These are phyloP conservation scores for Spirogloea muscicola DNA, from an alignment of 139 green algal species.

Conservation along the genomic window DNA sequence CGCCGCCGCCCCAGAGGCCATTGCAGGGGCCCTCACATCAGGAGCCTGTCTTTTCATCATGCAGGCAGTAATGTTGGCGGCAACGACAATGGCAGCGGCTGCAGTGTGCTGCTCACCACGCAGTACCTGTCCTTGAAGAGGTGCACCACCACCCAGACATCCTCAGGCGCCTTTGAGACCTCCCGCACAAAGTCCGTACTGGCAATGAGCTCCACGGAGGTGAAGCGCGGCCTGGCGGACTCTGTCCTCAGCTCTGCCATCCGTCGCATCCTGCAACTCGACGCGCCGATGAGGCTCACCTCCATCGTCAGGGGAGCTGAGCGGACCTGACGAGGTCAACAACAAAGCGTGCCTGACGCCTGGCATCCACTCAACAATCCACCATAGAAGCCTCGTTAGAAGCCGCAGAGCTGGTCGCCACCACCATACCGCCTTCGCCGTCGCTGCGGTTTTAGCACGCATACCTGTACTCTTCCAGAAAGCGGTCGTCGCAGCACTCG, in stretches of 20 bases:
- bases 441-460: background rate
- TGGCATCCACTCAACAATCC: too few species aligned
- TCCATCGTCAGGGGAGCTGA: background rate
- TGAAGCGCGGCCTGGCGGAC: conserved; percentile 56
- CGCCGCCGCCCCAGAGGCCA: too few species aligned
- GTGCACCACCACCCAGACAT: conserved; percentile 75
- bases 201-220: conserved; percentile 65
- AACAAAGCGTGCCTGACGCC: too few species aligned
- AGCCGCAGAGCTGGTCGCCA: too few species aligned
- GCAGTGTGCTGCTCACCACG: too few species aligned
- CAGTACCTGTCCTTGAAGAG: conserved; percentile 75
- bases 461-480: conserved; percentile 48
- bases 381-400: too few species aligned
- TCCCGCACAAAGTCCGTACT: conserved; percentile 73
- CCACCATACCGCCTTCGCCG: too few species aligned
- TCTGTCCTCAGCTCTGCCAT: conserved; percentile 65
- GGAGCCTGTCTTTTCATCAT: too few species aligned
- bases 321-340: background rate
- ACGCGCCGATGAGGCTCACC: conserved; percentile 20
- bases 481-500: conserved; percentile 39
- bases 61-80: too few species aligned
- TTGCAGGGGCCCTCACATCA: background rate
- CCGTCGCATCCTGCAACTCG: conserved; percentile 60
- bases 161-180: conserved; percentile 71
- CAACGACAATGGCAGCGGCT: too few species aligned